phyloP scores from a whole-genome alignment of 108 stramenopile genomes.

The Cafeteria roenbergensis region DNA sequence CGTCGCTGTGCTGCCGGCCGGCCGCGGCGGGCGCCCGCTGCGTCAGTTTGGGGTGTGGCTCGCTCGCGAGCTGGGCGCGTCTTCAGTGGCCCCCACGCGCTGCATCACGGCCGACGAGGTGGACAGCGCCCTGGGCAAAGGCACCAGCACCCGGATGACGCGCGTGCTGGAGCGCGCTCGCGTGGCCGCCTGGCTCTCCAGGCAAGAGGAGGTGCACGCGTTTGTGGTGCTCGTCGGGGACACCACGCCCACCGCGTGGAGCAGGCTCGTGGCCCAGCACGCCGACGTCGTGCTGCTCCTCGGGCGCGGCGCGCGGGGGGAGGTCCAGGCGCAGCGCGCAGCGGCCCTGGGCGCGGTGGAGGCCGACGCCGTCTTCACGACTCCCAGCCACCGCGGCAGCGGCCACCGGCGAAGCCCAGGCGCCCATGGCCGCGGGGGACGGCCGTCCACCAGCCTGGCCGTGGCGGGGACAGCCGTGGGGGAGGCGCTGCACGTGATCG shows the following conservation, averaged over 20 bases:
- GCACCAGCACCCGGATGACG: not conserved
- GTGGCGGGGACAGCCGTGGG: too few species aligned
- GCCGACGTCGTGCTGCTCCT: not conserved
- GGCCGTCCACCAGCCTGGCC: too few species aligned
- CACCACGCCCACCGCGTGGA: not conserved
- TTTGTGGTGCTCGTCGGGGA: slow-evolving; percentile 6
- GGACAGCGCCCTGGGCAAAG: not conserved
- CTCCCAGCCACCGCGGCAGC: too few species aligned
- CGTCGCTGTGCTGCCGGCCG: too few species aligned
- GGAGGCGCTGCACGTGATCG: too few species aligned
- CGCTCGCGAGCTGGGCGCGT: too few species aligned
- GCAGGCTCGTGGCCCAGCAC: not conserved
- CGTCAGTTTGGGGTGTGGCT: too few species aligned
- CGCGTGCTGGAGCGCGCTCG: not conserved
- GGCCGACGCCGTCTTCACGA: not conserved
- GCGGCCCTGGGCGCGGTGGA: not conserved
- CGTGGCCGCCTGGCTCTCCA: not conserved
- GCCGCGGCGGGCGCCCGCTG: too few species aligned
- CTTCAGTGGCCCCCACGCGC: too few species aligned
- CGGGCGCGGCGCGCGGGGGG: not conserved
- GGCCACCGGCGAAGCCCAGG: too few species aligned
- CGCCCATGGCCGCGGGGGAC: too few species aligned
- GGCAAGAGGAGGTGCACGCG: not conserved
- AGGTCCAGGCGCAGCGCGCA: not conserved
- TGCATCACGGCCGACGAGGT: not conserved